Evolutionary conservation across 805 yeast genomes (phyloP).

Genomic region (Metschnikowia kunwiensis): DNA sequence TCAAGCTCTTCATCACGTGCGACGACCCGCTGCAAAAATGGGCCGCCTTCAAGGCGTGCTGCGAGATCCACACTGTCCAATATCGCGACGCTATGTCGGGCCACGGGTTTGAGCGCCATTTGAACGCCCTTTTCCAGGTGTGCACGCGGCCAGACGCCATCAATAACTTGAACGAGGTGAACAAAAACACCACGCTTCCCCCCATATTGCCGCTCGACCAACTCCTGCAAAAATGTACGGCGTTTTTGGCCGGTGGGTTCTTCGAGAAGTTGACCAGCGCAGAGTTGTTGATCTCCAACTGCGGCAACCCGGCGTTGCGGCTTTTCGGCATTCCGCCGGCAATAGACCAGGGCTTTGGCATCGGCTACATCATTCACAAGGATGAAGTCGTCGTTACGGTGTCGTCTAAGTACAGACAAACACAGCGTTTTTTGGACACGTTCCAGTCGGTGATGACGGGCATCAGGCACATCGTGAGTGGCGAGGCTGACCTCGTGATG

Average conservation of each 20-base stretch:
- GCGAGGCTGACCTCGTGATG: slow-evolving; percentile 31
- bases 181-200: slow-evolving; percentile 24
- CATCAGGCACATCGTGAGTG: slow-evolving; percentile 48
- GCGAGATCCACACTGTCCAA: slow-evolving; percentile 48
- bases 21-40: slow-evolving; percentile 45
- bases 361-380: slow-evolving; percentile 82
- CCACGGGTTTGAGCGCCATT: slow-evolving; percentile 69
- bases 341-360: slow-evolving; percentile 86
- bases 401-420: slow-evolving; percentile 86
- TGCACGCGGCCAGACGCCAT: slow-evolving; percentile 42
- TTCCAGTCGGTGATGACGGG: slow-evolving; percentile 61
- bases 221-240: slow-evolving; percentile 18
- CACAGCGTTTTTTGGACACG: slow-evolving; percentile 70
- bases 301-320: slow-evolving; percentile 87
- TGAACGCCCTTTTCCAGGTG: slow-evolving; percentile 59
- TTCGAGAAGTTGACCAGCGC: slow-evolving; percentile 36
- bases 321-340: slow-evolving; percentile 93
- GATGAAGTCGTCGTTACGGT: slow-evolving; percentile 78
- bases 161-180: slow-evolving; percentile 39
- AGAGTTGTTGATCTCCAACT: slow-evolving; percentile 49
- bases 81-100: slow-evolving; percentile 57
- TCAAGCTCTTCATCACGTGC: slow-evolving; percentile 63
- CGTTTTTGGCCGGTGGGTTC: slow-evolving; percentile 33
- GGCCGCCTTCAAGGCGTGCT: slow-evolving; percentile 48
- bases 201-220: slow-evolving; percentile 13